Evolutionary conservation across 306 rosid genomes (phyloP), one percentile per base, ranked within the genome.

Genomic region (Dalbergia cochinchinensis): DNA sequence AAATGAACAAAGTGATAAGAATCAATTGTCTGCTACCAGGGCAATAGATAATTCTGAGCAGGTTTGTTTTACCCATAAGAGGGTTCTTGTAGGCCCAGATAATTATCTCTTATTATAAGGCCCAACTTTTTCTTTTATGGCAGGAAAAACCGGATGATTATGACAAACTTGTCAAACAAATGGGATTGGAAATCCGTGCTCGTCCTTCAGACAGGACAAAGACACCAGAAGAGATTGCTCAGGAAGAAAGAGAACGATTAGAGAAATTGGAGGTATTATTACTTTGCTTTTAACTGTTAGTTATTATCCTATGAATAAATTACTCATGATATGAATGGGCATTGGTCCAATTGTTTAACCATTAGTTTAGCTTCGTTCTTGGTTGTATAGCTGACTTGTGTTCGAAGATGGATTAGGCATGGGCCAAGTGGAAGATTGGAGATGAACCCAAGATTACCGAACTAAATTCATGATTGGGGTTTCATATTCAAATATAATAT

Each of bases 161-260:
- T 78, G 97, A 91, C 86, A 89, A 81, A 83, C 88, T 85, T 80
- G 90, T 91, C 54, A 91, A 77, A 85, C 90, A 83, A 71, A 81
- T 93, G 97, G 91, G 86, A 68, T 51, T 91, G 82, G 97, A 90
- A 82, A 89, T 88, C 80, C 94, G 99, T 70, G 99, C 96, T 76
- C 97, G 93, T 44, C 99, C 99, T 31, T 95, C 97, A 12, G 94
- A 90, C 57, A 90, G 98, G 88, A 88, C 88, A 65, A 95, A 93
- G 80, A 85, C 98, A 41, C 92, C 92, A 6, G 98, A 91, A 83
- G 98, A 95, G 86, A 88, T 93, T 87, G 98, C 98, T 51, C 97
- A 90, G 78, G 98, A 91, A 85, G 97, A 95, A 86, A 91, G 92
- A 78, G 99, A 93, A 69, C 88, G 80, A 45, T 84, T 95, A 34